phyloP scores from a whole-genome alignment of 2,329 filamentous ascomycete genomes.

The Ophiostoma quercus region DNA sequence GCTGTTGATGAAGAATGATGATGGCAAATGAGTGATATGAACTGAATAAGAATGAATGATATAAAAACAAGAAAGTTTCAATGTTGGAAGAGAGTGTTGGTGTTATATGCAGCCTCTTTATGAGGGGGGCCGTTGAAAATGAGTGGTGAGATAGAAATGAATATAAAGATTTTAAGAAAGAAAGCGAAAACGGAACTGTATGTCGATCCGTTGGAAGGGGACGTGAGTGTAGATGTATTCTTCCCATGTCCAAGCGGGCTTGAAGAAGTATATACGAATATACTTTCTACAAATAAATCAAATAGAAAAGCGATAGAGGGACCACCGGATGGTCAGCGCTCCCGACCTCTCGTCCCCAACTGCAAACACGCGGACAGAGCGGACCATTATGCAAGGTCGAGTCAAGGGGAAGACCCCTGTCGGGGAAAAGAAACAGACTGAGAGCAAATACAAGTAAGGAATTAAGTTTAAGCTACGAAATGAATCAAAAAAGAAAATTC shows the following conservation, averaged over 20 bases:
- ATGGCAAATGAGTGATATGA: not conserved
- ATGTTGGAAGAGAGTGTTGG: not conserved
- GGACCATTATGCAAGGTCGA: constrained; percentile 12
- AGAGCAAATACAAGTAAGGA: not conserved
- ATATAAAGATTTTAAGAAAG: not conserved
- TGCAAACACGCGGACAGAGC: constrained; percentile 1
- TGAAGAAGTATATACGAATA: not conserved
- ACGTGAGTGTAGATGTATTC: not conserved
- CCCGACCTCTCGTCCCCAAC: not conserved
- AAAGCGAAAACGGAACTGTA: not conserved
- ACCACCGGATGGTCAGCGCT: not conserved
- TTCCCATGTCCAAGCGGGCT: not conserved
- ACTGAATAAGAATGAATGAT: not conserved
- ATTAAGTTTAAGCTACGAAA: not conserved
- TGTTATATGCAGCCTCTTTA: not conserved
- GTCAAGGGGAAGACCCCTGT: constrained; percentile 1
- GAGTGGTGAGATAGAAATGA: not conserved
- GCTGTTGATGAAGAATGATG: not conserved
- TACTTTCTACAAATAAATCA: not conserved
- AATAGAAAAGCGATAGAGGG: not conserved
- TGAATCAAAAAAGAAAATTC: not conserved
- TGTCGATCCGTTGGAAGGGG: constrained; percentile 8
- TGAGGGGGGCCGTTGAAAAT: not conserved
- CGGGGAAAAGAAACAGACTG: not conserved
- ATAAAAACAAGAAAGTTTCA: not conserved